Evolutionary conservation across 768 basidiomycete species (phyloP), one percentile per base, ranked within the genome.

Genomic region (Kwoniella newhampshirensis): DNA sequence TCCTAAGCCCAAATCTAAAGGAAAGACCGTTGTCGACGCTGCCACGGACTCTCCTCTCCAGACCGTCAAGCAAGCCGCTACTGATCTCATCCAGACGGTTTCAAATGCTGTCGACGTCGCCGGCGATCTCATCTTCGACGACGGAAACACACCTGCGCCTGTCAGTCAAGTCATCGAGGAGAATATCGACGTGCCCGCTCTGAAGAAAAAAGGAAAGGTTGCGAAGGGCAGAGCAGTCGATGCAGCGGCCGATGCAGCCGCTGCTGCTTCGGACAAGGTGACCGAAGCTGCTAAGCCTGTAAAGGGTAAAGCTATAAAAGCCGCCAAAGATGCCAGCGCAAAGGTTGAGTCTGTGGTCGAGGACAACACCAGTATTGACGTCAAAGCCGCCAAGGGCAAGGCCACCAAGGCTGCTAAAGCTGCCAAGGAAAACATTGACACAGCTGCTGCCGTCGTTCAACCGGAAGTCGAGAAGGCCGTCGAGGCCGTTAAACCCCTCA

Each of bases 51-150:
- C 52, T 21, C 56, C 56, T 15, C 37, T 63, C 4, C 40, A 60
- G 28, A 65, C 62, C 32, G 59, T 53, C 43, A 59, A 57, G 28
- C 62, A 63, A 51, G 64, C 62, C 27, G 67, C 63, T 57, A 43
- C 56, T 17, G 56, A 58, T 21, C 12, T 59, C 27, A 53, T 59
- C 27, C 25, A 51, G n/a, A 52, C 53, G 32, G 57, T 68, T 30
- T 37, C 57, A 2, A 37, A 52, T 37, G 63, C 32, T 8, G 58
- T 68, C 21, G 66, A 64, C n/a, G 57, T 62, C n/a, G 65, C 65
- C 7, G 65, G 65, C 6, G 61, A 66, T 45, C 49, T 69, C 17
- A 39, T 70, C 3, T 37, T 70, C 21, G 68, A 70, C 39, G 60
- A 61, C 17, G 59, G 51, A 7, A 54, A 49, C 30, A 64, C 62